Conservation (phyloP, 257 asterid species). For the Dorcoceras hygrometricum region DNA sequence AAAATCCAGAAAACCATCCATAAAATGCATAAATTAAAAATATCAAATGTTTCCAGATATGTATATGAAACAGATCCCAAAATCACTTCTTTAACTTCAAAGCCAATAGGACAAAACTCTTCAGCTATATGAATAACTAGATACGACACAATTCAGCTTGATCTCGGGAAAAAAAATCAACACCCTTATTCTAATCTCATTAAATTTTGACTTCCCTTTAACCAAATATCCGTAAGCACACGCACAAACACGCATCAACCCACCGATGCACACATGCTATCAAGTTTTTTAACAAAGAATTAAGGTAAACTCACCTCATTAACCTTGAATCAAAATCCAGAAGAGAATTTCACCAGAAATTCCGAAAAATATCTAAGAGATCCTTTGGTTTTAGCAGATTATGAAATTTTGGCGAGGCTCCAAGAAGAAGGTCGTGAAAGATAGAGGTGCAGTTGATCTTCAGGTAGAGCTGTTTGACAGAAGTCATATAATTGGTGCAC, state of each 20-base stretch:
- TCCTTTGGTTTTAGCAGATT: neutral
- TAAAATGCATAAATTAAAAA: neutral
- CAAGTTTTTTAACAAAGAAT: too few species aligned
- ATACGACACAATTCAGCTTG: neutral
- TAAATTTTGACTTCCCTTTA: neutral
- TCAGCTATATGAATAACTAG: neutral
- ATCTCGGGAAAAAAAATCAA: neutral
- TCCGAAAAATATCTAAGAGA: neutral
- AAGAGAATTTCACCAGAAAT: neutral
- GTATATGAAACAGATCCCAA: neutral
- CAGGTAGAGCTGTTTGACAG: neutral
- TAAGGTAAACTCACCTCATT: neutral
- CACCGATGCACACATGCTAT: neutral
- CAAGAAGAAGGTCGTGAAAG: too few species aligned
- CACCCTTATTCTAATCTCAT: neutral
- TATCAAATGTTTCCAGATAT: neutral
- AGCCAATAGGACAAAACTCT: neutral
- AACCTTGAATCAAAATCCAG: neutral
- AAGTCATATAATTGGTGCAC: neutral
- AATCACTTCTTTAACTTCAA: neutral
- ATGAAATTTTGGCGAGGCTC: neutral
- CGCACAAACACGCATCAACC: neutral
- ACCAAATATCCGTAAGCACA: neutral
- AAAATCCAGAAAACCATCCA: neutral
- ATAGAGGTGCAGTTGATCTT: neutral